Evolutionary conservation across 2,329 filamentous ascomycete species (phyloP).

Genomic region (Claviceps lovelessii): DNA sequence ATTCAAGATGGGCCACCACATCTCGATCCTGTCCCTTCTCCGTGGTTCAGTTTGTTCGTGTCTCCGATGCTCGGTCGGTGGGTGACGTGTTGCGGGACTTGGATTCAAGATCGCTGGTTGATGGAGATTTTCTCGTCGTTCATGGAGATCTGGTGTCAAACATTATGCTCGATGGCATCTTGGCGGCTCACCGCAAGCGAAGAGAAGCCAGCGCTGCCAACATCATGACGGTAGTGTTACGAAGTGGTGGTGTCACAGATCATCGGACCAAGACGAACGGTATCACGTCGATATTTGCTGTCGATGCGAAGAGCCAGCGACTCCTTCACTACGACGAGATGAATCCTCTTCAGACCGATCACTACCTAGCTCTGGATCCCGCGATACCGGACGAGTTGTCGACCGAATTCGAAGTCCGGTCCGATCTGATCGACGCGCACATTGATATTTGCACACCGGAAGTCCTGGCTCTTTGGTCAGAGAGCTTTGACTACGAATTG

Average conservation of each 20-base stretch:
- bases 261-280: constrained; percentile 68
- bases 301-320: constrained; percentile 65
- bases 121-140: constrained; percentile 81
- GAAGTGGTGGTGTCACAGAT: constrained; percentile 53
- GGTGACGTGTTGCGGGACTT: constrained; percentile 92
- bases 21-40: constrained; percentile 53
- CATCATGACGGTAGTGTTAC: constrained; percentile 92
- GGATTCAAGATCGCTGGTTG: constrained; percentile 71
- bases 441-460: constrained; percentile 98
- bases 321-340: constrained; percentile 94
- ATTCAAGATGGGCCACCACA: constrained; percentile 55
- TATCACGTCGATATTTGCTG: constrained; percentile 68
- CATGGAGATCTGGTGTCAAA: constrained; percentile 90
- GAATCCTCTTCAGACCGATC: constrained; percentile 49
- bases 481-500: constrained; percentile 93
- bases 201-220: constrained; percentile 78
- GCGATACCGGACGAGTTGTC: constrained; percentile 59
- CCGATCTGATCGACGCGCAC: constrained; percentile 82
- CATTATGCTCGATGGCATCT: constrained; percentile 62
- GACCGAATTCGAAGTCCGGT: constrained; percentile 64
- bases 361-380: constrained; percentile 59
- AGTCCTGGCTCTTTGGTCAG: constrained; percentile 86
- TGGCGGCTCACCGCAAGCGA: constrained; percentile 67
- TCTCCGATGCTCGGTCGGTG: constrained; percentile 66
- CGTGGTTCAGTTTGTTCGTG: constrained; percentile 70